Base-by-base conservation (phyloP, 2,329 filamentous ascomycete species). In the Xylaria sp. region DNA sequence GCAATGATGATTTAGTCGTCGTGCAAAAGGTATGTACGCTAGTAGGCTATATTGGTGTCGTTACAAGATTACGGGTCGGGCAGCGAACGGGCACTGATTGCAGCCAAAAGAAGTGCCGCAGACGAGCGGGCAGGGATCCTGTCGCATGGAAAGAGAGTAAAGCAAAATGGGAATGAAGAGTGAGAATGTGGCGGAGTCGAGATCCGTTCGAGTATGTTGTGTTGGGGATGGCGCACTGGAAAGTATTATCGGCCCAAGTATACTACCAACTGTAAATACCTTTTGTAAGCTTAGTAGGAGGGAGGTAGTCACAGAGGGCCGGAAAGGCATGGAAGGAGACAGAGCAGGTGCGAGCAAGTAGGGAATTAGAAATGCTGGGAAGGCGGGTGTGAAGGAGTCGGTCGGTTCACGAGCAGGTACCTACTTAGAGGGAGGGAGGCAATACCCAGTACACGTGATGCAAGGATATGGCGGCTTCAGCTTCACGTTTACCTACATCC, bases 201-300 rank as follows among this genome's bases (percentile, higher is more conserved):
- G 2, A 38, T 15, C 23, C 8, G 8, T n/a, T 49, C n/a, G n/a
- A n/a, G n/a, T 37, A n/a, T 35, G 40, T 25, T 14, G 15, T 33
- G 52, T 47, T 61, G 47, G 23, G 50, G 58, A 64, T 40, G 53
- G 51, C 37, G 37, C 43, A 46, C n/a, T n/a, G n/a, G n/a, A n/a
- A n/a, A 43, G 28, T 38, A 23, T 19, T 21, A 46, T 40, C 21
- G 23, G 35, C 54, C 37, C 19, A 21, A 50, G 7, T 9, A 37
- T 11, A 33, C n/a, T 21, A 50, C 14, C 9, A 21, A n/a, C n/a
- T n/a, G n/a, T n/a, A n/a, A n/a, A n/a, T n/a, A n/a, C n/a, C n/a
- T n/a, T n/a, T n/a, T n/a, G n/a, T n/a, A n/a, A n/a, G n/a, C n/a
- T n/a, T n/a, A 31, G 28, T 31, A 31, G 28, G 28, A 5, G 9